Conservation (phyloP, 345 rosid species). For the Alliaria petiolata region DNA sequence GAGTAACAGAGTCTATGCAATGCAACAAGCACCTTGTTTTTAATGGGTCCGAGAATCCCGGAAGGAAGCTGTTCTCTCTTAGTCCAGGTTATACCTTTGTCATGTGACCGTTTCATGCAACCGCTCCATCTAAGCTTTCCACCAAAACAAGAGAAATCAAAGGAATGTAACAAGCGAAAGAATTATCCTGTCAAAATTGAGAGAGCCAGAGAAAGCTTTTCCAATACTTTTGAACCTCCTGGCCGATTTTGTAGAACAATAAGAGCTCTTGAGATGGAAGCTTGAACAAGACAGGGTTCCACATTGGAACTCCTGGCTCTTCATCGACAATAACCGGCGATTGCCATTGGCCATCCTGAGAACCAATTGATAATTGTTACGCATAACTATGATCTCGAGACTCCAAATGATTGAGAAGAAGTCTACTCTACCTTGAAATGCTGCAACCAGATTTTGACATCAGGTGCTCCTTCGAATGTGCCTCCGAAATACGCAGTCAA, state of each 20-base stretch:
- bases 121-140: constrained; percentile 78
- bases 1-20: background rate
- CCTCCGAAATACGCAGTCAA: constrained; percentile 61
- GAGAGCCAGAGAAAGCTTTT: background rate
- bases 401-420: background rate
- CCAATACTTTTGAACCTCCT: constrained; percentile 70
- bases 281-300: constrained; percentile 86
- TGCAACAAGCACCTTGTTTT: constrained; percentile 64
- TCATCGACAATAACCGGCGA: constrained; percentile 56
- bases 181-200: background rate
- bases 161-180: background rate
- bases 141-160: background rate
- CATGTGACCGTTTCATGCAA: constrained; percentile 84
- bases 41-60: constrained; percentile 79
- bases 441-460: constrained; percentile 40
- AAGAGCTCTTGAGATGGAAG: constrained; percentile 74
- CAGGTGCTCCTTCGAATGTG: constrained; percentile 28
- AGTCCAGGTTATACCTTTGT: constrained; percentile 74
- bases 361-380: constrained; percentile 8
- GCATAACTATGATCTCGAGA: background rate
- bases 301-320: constrained; percentile 72
- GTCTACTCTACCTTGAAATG: constrained; percentile 42
- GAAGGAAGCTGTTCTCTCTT: constrained; percentile 89
- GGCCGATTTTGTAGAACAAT: constrained; percentile 83
- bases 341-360: constrained; percentile 69